Percentiles rank a stretch among this genome's conserved stretches.
phyloP scores from a whole-genome alignment of 78 protist genomes.

The Tieghemostelium lacteum region DNA sequence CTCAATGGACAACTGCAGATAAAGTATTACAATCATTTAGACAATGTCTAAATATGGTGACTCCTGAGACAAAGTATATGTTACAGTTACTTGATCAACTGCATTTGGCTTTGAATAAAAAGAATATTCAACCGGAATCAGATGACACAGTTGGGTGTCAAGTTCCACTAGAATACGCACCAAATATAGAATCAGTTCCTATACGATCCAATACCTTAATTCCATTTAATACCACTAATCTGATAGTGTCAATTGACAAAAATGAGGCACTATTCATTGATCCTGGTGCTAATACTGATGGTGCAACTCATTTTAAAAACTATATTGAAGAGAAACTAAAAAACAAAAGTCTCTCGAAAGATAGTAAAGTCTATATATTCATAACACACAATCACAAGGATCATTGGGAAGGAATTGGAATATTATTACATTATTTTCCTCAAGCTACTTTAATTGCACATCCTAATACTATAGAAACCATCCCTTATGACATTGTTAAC shows the following conservation, averaged over 20 bases:
- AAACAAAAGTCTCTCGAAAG: not conserved
- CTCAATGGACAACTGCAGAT: not conserved
- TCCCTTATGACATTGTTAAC: not conserved
- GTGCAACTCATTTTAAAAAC: slow-evolving; percentile 22
- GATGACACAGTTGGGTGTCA: not conserved
- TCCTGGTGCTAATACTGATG: slow-evolving; percentile 52
- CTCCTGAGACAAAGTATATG: slow-evolving; percentile 17
- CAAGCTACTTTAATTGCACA: slow-evolving; percentile 26
- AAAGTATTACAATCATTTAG: not conserved
- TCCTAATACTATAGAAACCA: slow-evolving; percentile 1
- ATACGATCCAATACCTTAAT: slow-evolving; percentile 28
- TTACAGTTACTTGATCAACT: not conserved
- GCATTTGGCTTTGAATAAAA: not conserved
- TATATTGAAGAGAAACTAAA: slow-evolving; percentile 15
- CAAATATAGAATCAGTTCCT: slow-evolving; percentile 42
- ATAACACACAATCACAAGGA: slow-evolving; percentile 60
- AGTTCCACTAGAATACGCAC: slow-evolving; percentile 29
- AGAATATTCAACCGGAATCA: not conserved
- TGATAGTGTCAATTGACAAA: slow-evolving; percentile 7
- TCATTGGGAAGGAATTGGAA: slow-evolving; percentile 51
- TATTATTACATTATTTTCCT: slow-evolving; percentile 12
- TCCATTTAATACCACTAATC: slow-evolving; percentile 31
- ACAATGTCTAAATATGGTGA: not conserved
- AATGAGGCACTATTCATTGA: slow-evolving; percentile 11
- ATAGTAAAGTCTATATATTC: slow-evolving; percentile 6